Conservation (phyloP, 176 grass and related monocot genomes). For the Pontederia crassipes region DNA sequence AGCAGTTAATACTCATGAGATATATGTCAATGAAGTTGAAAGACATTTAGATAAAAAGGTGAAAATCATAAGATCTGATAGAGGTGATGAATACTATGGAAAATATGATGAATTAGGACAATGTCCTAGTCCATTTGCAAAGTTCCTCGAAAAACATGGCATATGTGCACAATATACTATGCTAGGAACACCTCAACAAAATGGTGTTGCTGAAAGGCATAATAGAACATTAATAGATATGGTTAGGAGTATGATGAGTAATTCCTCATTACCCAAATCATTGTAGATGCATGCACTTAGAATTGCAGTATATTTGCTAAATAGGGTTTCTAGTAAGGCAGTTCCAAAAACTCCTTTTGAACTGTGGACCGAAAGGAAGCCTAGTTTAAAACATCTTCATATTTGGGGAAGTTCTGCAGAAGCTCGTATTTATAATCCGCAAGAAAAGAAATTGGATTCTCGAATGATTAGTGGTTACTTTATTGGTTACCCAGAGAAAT, state of each 20-base stretch:
- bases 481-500: too few relatives aligned
- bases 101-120: slow-evolving; percentile 7
- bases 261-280: slow-evolving; percentile 3
- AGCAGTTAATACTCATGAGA: neutral
- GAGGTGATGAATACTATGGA: slow-evolving; percentile 18
- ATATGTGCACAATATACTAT: slow-evolving; percentile 17
- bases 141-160: slow-evolving; percentile 11
- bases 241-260: slow-evolving; percentile 15
- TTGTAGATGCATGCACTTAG: slow-evolving; percentile 18
- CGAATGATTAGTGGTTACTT: too few relatives aligned
- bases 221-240: slow-evolving; percentile 26
- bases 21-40: slow-evolving; percentile 20
- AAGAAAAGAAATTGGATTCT: too few relatives aligned
- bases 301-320: neutral
- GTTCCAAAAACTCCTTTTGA: slow-evolving; percentile 23
- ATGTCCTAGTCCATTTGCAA: slow-evolving; percentile 17
- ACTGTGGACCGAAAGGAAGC: slow-evolving; percentile 6
- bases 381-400: slow-evolving; percentile 18
- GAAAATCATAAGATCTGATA: slow-evolving; percentile 23
- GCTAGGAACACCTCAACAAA: slow-evolving; percentile 8
- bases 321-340: slow-evolving; percentile 17
- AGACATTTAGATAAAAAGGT: slow-evolving; percentile 23
- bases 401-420: neutral
- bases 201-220: slow-evolving; percentile 10
- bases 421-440: too few relatives aligned